phyloP scores from a whole-genome alignment of 2,329 filamentous ascomycete genomes.

The Gremmenia infestans region DNA sequence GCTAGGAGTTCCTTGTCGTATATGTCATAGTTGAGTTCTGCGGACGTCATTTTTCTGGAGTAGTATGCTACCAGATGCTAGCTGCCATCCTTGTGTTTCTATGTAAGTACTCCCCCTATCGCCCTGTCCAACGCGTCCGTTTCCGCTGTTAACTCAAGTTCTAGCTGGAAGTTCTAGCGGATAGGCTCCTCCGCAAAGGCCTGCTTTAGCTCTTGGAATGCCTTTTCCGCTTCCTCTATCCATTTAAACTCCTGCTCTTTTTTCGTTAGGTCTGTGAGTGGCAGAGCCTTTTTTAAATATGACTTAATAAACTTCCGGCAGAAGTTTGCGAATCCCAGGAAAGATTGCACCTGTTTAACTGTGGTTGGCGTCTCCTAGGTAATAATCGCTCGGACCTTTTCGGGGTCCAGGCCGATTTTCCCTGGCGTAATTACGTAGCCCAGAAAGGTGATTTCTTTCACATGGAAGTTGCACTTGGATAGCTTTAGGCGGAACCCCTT shows the following conservation, averaged over 20 bases:
- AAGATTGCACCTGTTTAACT: background rate
- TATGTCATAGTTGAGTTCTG: background rate
- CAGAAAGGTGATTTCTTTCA: background rate
- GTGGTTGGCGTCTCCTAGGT: background rate
- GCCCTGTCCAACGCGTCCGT: background rate
- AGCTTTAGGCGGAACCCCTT: background rate
- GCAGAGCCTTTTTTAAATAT: too few species aligned
- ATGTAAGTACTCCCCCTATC: too few species aligned
- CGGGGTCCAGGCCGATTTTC: background rate
- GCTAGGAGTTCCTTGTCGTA: background rate
- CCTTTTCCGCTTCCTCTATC: background rate
- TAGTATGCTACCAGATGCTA: background rate
- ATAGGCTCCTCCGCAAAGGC: background rate
- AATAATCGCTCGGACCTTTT: background rate
- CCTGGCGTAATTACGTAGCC: background rate
- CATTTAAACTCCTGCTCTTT: background rate
- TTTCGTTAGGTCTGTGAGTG: background rate
- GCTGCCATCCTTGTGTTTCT: background rate
- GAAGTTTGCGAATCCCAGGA: background rate
- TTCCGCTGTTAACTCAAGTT: background rate
- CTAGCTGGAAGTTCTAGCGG: background rate
- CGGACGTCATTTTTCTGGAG: background rate
- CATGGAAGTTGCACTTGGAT: background rate
- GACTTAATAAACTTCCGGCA: background rate
- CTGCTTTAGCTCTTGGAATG: too few species aligned